Conservation (phyloP, 441 rosid species). For the Rhodomyrtus psidioides region DNA sequence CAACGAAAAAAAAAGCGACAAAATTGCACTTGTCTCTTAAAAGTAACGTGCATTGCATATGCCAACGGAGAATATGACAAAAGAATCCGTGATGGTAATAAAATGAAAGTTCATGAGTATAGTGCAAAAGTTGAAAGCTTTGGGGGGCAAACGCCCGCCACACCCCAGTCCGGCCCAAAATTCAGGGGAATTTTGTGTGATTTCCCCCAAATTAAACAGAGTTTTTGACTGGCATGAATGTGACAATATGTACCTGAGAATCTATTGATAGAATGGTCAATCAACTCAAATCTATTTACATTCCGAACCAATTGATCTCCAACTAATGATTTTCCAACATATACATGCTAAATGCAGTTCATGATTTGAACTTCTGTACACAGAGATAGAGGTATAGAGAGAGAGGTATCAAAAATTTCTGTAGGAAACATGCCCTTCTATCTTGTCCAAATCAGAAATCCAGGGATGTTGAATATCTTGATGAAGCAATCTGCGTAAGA, state of each 20-base stretch:
- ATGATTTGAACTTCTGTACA: not conserved
- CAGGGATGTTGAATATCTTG: not conserved
- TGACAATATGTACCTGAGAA: not conserved
- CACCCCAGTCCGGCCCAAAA: not conserved
- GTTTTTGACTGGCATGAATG: not conserved
- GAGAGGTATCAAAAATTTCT: constrained; percentile 13
- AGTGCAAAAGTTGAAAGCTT: not conserved
- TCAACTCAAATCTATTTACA: not conserved
- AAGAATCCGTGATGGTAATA: not conserved
- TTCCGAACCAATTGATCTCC: not conserved
- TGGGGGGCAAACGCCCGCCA: not conserved
- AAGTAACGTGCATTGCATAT: not conserved
- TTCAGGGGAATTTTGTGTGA: not conserved
- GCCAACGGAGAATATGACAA: not conserved
- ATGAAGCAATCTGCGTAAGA: not conserved
- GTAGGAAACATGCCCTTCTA: constrained; percentile 10
- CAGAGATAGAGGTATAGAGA: not conserved
- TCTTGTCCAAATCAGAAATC: not conserved
- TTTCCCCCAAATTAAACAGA: not conserved
- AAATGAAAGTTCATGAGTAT: not conserved
- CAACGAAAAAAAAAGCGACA: not conserved
- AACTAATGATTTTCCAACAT: not conserved
- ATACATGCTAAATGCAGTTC: not conserved
- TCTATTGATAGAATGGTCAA: not conserved
- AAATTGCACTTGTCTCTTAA: not conserved